Percentiles rank a stretch among this genome's conserved stretches.
Conservation (phyloP, 495 filamentous ascomycete species). For the Annulohypoxylon moriforme region DNA sequence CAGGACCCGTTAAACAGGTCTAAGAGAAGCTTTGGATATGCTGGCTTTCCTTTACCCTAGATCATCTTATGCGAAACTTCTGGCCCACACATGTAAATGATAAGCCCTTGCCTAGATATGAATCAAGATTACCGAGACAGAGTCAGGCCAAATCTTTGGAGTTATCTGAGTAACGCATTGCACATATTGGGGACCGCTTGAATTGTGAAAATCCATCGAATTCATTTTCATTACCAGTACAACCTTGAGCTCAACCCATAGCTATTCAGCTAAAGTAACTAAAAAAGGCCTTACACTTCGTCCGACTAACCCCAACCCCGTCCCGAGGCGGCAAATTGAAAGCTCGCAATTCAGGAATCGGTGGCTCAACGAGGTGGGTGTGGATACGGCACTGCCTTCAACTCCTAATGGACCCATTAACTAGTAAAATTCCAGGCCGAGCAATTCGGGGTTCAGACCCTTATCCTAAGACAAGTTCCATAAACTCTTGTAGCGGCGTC, state of each 20-base stretch:
- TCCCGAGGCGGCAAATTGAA: background rate
- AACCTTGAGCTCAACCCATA: constrained; percentile 3
- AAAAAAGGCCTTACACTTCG: background rate
- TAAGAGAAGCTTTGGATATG: too few relatives aligned
- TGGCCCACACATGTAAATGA: too few relatives aligned
- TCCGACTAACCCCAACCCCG: background rate
- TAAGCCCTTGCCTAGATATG: too few relatives aligned
- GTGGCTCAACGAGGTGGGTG: background rate
- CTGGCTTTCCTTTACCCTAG: too few relatives aligned
- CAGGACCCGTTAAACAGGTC: too few relatives aligned
- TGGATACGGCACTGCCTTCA: constrained; percentile 18
- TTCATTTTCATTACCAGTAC: constrained; percentile 27
- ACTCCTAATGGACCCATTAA: constrained; percentile 14
- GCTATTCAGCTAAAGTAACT: constrained; percentile 10
- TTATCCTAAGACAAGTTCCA: background rate
- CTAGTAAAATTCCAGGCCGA: background rate
- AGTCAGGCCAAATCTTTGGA: background rate
- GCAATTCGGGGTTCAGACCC: background rate
- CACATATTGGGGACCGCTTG: background rate
- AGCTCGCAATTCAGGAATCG: background rate
- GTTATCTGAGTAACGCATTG: background rate
- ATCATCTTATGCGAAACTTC: too few relatives aligned
- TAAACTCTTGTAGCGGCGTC: background rate
- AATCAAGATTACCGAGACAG: too few relatives aligned
- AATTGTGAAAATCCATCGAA: background rate